Percentiles rank a stretch among this genome's conserved stretches.
phyloP scores from a whole-genome alignment of 106 monocot genomes.

The Phalaenopsis aphrodite region DNA sequence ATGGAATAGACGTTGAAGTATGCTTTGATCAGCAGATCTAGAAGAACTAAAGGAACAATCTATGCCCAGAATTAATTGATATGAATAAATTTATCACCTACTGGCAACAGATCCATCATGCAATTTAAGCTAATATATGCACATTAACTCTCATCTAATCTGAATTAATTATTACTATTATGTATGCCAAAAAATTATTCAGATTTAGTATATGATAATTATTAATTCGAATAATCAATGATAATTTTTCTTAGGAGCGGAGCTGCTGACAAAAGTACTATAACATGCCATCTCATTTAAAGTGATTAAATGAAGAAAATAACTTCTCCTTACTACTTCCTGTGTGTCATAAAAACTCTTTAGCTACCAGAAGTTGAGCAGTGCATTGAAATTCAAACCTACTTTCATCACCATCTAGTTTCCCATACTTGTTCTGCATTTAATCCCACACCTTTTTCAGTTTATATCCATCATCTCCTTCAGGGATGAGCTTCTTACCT shows the following conservation, averaged over 20 bases:
- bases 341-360: neutral
- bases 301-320: neutral
- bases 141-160: too few species aligned
- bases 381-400: neutral
- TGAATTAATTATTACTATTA: too few species aligned
- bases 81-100: constrained; percentile 4
- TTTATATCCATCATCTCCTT: neutral
- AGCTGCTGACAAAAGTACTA: too few species aligned
- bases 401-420: neutral
- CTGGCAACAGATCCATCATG: neutral
- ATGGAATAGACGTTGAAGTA: neutral
- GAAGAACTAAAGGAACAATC: neutral
- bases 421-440: neutral
- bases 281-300: neutral
- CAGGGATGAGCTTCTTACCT: neutral
- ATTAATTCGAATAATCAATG: too few species aligned
- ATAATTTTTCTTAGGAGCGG: too few species aligned
- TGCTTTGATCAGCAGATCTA: neutral
- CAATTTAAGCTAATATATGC: too few species aligned
- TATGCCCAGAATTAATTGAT: neutral
- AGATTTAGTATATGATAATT: too few species aligned
- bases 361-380: neutral
- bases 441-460: neutral
- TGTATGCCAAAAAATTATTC: too few species aligned
- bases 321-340: neutral